Evolutionary conservation across 768 basidiomycete species (phyloP).

Genomic region (Tricholomella constricta): DNA sequence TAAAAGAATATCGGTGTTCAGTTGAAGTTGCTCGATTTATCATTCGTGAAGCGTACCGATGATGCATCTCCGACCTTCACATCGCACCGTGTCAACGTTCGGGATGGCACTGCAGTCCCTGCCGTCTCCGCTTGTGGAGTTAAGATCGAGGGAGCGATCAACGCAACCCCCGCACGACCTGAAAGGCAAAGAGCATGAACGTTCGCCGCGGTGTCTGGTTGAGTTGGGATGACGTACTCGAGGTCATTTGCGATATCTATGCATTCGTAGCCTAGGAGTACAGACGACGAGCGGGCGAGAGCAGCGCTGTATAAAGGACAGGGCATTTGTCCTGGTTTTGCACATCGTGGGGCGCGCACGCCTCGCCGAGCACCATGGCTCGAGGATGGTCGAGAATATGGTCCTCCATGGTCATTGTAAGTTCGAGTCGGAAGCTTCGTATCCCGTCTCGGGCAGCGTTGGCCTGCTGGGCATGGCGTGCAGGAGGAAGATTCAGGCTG

Average conservation of each 20-base stretch:
- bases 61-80: slow-evolving; percentile 35
- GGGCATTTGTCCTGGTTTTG: slow-evolving; percentile 1
- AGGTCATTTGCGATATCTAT: slow-evolving; percentile 4
- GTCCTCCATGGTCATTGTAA: background rate
- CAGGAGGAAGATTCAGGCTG: slow-evolving; percentile 7
- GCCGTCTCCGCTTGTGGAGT: slow-evolving; percentile 26
- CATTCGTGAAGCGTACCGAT: slow-evolving; percentile 28
- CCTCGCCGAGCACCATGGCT: background rate
- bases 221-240: background rate
- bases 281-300: background rate
- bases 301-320: slow-evolving; percentile 9
- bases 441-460: background rate
- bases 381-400: background rate
- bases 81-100: slow-evolving; percentile 40
- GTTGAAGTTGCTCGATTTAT: too few species aligned
- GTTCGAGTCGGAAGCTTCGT: background rate
- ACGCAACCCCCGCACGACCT: slow-evolving; percentile 35
- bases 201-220: too few species aligned
- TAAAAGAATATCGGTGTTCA: background rate
- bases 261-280: slow-evolving; percentile 6
- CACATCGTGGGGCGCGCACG: slow-evolving; percentile 1
- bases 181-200: background rate
- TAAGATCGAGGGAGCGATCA: slow-evolving; percentile 11
- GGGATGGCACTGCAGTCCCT: slow-evolving; percentile 47
- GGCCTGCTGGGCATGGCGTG: slow-evolving; percentile 8